Base-by-base conservation (phyloP, 768 basidiomycete genomes). In the Rhodotorula kratochvilovae region DNA sequence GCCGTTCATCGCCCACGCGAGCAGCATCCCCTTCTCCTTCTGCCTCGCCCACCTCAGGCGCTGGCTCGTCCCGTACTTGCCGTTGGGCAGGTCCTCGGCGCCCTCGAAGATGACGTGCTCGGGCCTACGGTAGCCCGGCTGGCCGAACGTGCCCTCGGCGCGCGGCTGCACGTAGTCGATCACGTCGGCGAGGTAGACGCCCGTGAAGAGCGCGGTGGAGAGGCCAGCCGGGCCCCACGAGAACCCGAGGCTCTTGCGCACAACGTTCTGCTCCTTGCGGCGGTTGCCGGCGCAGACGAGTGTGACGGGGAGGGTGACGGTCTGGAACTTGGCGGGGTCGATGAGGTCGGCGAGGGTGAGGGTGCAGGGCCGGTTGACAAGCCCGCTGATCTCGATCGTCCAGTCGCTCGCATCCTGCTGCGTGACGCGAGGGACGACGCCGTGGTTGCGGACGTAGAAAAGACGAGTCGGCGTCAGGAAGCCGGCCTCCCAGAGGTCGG, bases 251-350 rank as follows among this genome's bases (percentile, higher is more conserved):
- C 42, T n/a, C 33, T 63, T 43, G 8, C 63, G n/a, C 60, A 84
- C 79, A 57, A 86, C 80, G 73, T 88, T 88, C 76, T 88, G 87
- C 74, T 88, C 87, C 76, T 87, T 88, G 36, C 87, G 80, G 4
- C 87, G 79, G 77, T 88, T 88, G 3, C 87, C 87, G 3, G 87
- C 87, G 71, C 87, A 88, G 6, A 85, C 85, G 19, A 88, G 77
- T 0, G 87, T 88, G 29, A 87, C 82, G 7, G 87, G 87, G 7
- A 87, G 70, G 0, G 86, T 88, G 12, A 87, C 84, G 16, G 84
- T 80, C 17, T 82, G 80, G 74, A 87, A 87, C n/a, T 72, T 79
- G n/a, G 43, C 21, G 6, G 67, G 72, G 27, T 75, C 74, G 53
- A 81, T 80, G 13, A 88, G 80, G 64, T 86, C 83, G 25, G 79